Conservation (phyloP, 495 filamentous ascomycete species). For the Penicillium flavigenum region DNA sequence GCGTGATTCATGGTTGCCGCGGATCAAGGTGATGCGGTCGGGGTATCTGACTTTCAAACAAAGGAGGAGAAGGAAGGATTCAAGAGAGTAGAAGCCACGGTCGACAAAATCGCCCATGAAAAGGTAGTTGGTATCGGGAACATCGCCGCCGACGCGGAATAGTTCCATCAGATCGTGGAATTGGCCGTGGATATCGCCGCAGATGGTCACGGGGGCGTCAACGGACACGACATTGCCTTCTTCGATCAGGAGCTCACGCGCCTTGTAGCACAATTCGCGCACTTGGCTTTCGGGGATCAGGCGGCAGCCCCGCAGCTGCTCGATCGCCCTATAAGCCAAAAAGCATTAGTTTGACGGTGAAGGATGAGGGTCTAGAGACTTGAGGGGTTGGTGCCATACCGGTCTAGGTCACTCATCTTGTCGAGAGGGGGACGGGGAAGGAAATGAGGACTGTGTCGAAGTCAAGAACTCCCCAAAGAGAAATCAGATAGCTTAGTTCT, state of each 20-base stretch:
- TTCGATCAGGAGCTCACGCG: conserved; percentile 92
- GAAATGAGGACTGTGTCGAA: conserved; percentile 12
- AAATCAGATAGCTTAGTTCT: conserved; percentile 17
- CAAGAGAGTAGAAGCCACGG: conserved; percentile 95
- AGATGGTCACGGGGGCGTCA: conserved; percentile 96
- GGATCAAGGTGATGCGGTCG: conserved; percentile 93
- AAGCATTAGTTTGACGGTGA: conserved; percentile 12
- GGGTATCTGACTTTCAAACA: conserved; percentile 97
- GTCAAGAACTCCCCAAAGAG: conserved; percentile 13
- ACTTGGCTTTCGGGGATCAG: conserved; percentile 95
- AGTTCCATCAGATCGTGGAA: conserved; percentile 99
- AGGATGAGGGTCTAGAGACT: neutral
- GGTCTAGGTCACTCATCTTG: conserved; percentile 84
- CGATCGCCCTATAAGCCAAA: conserved; percentile 71
- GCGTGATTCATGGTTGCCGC: conserved; percentile 95
- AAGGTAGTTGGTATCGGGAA: conserved; percentile 96
- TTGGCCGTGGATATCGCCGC: conserved; percentile 97
- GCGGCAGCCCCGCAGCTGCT: conserved; percentile 89
- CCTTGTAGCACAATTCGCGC: conserved; percentile 96
- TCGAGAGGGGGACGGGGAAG: conserved; percentile 9
- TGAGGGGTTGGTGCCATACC: conserved; percentile 46
- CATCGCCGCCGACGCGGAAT: conserved; percentile 91
- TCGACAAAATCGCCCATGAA: conserved; percentile 99
- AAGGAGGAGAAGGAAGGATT: conserved; percentile 91
- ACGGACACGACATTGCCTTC: conserved; percentile 97